Conservation (phyloP, 176 grass and related monocot species). For the Aegilops bicornis region DNA sequence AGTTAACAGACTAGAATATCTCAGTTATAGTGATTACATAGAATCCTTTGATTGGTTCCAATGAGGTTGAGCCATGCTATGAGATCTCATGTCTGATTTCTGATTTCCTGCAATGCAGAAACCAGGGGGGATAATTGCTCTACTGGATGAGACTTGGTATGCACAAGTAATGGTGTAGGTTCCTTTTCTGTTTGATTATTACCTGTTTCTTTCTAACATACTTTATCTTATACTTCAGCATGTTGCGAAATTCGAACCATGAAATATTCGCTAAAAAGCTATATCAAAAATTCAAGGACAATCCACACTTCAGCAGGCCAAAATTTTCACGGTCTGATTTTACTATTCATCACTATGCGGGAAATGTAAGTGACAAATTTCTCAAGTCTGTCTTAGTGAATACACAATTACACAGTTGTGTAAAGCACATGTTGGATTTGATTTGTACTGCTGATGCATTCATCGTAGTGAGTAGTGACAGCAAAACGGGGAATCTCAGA, state of each 20-base stretch:
- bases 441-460: conserved; percentile 11
- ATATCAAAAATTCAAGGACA: conserved; percentile 84
- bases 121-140: conserved; percentile 94
- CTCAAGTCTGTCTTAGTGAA: conserved; percentile 8
- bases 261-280: conserved; percentile 94
- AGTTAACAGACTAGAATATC: background rate
- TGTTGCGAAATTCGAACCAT: conserved; percentile 94
- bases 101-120: conserved; percentile 63
- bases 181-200: conserved; percentile 19
- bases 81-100: conserved; percentile 25
- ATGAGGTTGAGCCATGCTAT: conserved; percentile 17
- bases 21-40: conserved; percentile 8
- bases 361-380: conserved; percentile 74
- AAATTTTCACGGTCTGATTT: conserved; percentile 95
- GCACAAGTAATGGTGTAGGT: conserved; percentile 15
- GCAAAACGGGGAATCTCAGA: background rate
- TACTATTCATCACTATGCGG: conserved; percentile 92
- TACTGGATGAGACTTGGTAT: conserved; percentile 98
- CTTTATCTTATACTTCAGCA: conserved; percentile 59
- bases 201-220: conserved; percentile 28
- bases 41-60: conserved; percentile 2
- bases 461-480: conserved; percentile 12
- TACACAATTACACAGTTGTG: conserved; percentile 22
- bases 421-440: background rate
- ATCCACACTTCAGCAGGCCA: conserved; percentile 82